These are phyloP conservation scores for Tricholoma sp. DNA, from an alignment of 768 basidiomycete species.

Conservation along the genomic window DNA sequence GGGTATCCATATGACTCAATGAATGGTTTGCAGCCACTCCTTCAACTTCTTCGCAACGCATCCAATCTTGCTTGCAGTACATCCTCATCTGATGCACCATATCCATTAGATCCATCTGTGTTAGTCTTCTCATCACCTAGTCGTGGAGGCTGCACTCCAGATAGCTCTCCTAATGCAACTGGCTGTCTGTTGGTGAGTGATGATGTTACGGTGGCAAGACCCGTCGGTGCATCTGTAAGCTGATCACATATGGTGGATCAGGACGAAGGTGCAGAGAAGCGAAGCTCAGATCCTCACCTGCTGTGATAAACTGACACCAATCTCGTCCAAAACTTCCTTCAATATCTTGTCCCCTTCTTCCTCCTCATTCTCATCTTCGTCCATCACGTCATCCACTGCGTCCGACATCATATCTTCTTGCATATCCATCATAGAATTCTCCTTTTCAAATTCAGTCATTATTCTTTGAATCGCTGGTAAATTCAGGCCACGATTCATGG, in stretches of 20 bases:
- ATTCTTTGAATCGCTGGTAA: constrained; percentile 92
- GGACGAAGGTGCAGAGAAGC: constrained; percentile 6
- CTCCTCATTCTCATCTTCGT: constrained; percentile 95
- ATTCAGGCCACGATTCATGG: constrained; percentile 96
- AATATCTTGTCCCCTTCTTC: constrained; percentile 94
- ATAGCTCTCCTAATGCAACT: constrained; percentile 78
- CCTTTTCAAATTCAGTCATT: constrained; percentile 97
- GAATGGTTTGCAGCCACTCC: background rate
- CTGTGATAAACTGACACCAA: constrained; percentile 88
- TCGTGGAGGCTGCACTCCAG: constrained; percentile 25
- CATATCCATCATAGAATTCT: constrained; percentile 99
- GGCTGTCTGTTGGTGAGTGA: constrained; percentile 65
- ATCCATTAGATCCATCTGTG: constrained; percentile 31
- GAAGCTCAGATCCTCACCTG: constrained; percentile 40
- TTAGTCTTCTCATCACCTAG: constrained; percentile 27
- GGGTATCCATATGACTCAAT: background rate
- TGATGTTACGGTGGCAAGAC: constrained; percentile 55
- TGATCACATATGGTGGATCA: constrained; percentile 24
- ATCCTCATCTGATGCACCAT: constrained; percentile 76
- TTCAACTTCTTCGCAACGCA: constrained; percentile 71
- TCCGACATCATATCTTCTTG: constrained; percentile 99
- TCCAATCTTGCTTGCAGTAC: constrained; percentile 91
- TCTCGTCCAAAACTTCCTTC: constrained; percentile 95
- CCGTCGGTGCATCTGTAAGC: constrained; percentile 82
- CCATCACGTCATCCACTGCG: constrained; percentile 86